Conservation (phyloP, 1,284 basidiomycete genomes). For the Tetrapyrgos nigripes region DNA sequence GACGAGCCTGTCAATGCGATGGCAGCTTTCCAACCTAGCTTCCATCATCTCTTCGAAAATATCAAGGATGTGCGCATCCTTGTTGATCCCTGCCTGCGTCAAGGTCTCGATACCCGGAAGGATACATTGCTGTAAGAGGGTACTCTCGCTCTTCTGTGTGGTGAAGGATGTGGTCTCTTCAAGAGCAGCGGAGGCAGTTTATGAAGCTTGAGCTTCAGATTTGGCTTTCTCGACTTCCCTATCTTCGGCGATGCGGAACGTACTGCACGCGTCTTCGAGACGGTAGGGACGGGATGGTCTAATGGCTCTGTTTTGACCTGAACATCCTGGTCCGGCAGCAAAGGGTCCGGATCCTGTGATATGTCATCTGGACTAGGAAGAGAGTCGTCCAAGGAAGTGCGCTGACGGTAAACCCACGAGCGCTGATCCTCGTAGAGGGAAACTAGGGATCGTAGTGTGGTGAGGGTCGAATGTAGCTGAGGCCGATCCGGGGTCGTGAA, state of each 20-base stretch:
- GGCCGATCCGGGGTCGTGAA: constrained; percentile 23
- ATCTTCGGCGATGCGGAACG: constrained; percentile 22
- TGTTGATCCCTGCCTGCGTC: not conserved
- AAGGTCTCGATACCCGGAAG: constrained; percentile 17
- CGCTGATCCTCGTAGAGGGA: constrained; percentile 72
- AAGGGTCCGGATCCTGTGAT: constrained; percentile 28
- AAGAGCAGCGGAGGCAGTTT: not conserved
- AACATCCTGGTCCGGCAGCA: constrained; percentile 23
- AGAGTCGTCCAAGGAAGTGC: constrained; percentile 49
- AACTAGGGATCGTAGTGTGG: constrained; percentile 66
- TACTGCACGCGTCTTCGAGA: constrained; percentile 16
- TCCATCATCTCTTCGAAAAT: constrained; percentile 77
- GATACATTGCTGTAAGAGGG: constrained; percentile 18
- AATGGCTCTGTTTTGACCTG: not conserved
- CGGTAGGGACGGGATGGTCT: constrained; percentile 29
- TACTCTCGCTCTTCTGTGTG: not conserved
- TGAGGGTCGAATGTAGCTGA: constrained; percentile 47
- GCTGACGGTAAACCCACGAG: constrained; percentile 68
- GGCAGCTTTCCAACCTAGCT: constrained; percentile 75
- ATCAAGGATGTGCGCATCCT: constrained; percentile 59
- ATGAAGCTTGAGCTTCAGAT: constrained; percentile 36
- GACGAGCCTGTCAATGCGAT: constrained; percentile 65
- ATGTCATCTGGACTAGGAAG: constrained; percentile 14
- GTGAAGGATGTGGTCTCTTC: too few relatives aligned
- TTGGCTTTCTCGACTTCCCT: constrained; percentile 47